These are phyloP conservation scores for Cyclanthera cordifolia DNA, from an alignment of 306 rosid genomes.

Conservation along the genomic window DNA sequence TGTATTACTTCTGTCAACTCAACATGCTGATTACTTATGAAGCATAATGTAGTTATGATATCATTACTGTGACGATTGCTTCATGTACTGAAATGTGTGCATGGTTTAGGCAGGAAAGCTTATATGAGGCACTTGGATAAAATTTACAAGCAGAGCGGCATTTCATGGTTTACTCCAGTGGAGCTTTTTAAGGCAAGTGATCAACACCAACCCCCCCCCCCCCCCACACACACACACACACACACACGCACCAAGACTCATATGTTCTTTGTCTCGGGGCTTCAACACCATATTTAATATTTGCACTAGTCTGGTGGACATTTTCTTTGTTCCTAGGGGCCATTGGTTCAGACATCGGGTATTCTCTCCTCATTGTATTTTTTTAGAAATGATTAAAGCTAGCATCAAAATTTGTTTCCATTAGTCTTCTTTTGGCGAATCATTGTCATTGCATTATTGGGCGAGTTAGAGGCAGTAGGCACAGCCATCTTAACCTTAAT, in stretches of 20 bases:
- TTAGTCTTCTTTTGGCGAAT: neutral
- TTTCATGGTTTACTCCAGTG: conserved; percentile 93
- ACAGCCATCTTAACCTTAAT: neutral
- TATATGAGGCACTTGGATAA: conserved; percentile 69
- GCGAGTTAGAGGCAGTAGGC: too few species aligned
- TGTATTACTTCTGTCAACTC: neutral
- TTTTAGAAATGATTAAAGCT: neutral
- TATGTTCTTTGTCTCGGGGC: neutral
- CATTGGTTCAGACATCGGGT: neutral
- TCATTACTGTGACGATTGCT: neutral
- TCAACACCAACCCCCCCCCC: neutral
- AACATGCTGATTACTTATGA: neutral
- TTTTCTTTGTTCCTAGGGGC: neutral
- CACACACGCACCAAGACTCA: too few species aligned
- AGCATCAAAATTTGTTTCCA: neutral
- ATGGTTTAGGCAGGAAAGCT: conserved; percentile 66
- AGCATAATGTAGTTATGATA: neutral
- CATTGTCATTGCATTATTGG: too few species aligned
- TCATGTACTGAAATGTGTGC: conserved; percentile 7
- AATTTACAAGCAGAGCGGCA: conserved; percentile 62
- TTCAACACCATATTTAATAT: neutral
- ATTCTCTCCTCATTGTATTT: neutral
- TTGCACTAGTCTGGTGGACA: neutral
- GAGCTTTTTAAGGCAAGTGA: conserved; percentile 70
- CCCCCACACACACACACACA: conserved; percentile 1